Evolutionary conservation across 2,329 filamentous ascomycete genomes (phyloP), one percentile per base, ranked within the genome.

Genomic region (Teratosphaeria viscida): DNA sequence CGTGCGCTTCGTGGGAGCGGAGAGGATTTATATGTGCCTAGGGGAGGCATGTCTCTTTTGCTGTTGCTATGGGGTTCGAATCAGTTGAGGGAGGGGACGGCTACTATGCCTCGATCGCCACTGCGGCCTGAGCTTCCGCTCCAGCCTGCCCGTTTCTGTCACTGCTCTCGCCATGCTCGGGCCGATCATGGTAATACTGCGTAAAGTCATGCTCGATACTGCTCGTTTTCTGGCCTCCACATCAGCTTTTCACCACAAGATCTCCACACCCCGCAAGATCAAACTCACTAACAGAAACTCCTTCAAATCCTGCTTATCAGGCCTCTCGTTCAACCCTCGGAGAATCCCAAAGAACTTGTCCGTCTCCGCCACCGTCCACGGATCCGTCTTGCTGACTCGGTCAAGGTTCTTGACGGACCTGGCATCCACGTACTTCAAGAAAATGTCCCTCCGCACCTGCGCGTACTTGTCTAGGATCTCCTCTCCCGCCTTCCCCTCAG

Each of bases 401-500:
- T 66, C 59, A 23, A 67, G 32, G 43, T 68, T 68, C 61, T 65
- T 66, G 56, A 66, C 61, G 10, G 59, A 62, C 12, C 64, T 53
- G 10, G 63, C 61, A 58, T 76, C 74, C 1, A 76, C 70, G 0
- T 72, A 69, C 5, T 67, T 64, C 5, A 69, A 53, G 56, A 75
- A 77, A 35, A 70, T 73, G 6, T 72, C 63, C 14, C 70, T 63
- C 19, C 74, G 62, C 0, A 73, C 70, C 3, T 67, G 58, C 0
- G 72, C 71, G 68, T 75, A 77, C 0, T 67, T 67, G 0, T 68
- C 60, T 1, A 77, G 59, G 6, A 77, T 66, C 12, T 54, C 65
- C 5, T 68, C 65, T 67, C 54, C 57, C 23, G 62, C 59, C 10
- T 55, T 58, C 11, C 61, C 61, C n/a, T 63, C 35, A 56, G 65